Evolutionary conservation across 345 rosid genomes (phyloP).

Genomic region (Durio zibethinus): DNA sequence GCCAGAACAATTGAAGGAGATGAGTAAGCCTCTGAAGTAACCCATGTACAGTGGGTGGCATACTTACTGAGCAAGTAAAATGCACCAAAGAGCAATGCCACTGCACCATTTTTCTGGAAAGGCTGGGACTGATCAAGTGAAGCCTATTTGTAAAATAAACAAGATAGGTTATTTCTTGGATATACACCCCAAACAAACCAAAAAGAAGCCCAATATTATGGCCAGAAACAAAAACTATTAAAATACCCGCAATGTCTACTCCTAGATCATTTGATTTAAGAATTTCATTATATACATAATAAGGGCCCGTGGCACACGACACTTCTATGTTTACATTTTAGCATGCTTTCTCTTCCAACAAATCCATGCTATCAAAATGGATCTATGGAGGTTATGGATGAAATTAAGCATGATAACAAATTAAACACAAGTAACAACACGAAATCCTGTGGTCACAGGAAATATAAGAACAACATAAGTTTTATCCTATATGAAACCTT

Average conservation of each 20-base stretch:
- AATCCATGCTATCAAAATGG: background rate
- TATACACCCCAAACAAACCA: background rate
- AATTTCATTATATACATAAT: background rate
- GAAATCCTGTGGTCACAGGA: background rate
- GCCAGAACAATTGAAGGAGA: conserved; percentile 98
- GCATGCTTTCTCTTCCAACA: background rate
- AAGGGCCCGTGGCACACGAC: background rate
- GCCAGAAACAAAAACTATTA: background rate
- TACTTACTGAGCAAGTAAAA: conserved; percentile 89
- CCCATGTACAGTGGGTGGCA: conserved; percentile 96
- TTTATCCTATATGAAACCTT: background rate
- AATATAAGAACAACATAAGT: background rate
- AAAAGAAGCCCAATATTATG: background rate
- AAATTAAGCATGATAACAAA: background rate
- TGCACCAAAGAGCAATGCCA: conserved; percentile 78
- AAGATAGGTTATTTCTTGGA: background rate
- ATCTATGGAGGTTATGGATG: background rate
- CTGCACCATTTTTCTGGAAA: conserved; percentile 82
- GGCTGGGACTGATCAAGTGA: conserved; percentile 94
- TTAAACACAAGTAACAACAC: background rate
- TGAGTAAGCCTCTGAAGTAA: conserved; percentile 98
- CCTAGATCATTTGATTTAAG: background rate
- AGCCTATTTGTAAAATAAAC: conserved; percentile 45
- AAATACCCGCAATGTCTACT: too few species aligned
- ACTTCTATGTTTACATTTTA: background rate